Percentiles rank a stretch among this genome's conserved stretches.
These are phyloP conservation scores for Pseudocercospora cruenta DNA, from an alignment of 2,329 filamentous ascomycete genomes.

Conservation along the genomic window DNA sequence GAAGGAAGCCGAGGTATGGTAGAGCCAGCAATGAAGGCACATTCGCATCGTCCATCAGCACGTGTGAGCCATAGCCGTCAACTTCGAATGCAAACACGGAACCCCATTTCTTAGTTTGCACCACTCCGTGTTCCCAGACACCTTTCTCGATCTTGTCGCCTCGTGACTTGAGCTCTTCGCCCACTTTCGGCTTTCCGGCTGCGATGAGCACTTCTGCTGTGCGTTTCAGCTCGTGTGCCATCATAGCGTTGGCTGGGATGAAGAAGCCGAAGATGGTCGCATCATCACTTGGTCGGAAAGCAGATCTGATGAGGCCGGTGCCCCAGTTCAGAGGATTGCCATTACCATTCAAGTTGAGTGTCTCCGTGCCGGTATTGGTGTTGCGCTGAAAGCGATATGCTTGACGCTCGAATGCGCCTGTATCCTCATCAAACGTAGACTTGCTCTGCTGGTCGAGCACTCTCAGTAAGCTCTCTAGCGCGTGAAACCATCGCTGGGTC, in stretches of 20 bases:
- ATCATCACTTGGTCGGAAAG: conserved; percentile 93
- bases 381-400: conserved; percentile 84
- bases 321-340: conserved; percentile 89
- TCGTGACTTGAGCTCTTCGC: conserved; percentile 56
- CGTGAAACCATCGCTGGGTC: conserved; percentile 75
- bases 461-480: conserved; percentile 72
- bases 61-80: conserved; percentile 79
- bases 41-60: conserved; percentile 90
- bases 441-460: conserved; percentile 78
- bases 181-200: conserved; percentile 59
- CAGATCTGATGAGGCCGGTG: conserved; percentile 84
- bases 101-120: conserved; percentile 74
- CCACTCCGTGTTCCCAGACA: conserved; percentile 81
- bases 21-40: conserved; percentile 79
- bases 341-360: conserved; percentile 75
- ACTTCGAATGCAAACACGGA: conserved; percentile 86
- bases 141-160: conserved; percentile 71
- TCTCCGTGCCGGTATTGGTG: conserved; percentile 86
- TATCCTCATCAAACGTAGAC: conserved; percentile 75
- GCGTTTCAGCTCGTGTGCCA: conserved; percentile 82
- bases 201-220: conserved; percentile 70
- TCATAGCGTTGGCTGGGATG: conserved; percentile 95
- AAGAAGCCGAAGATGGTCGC: conserved; percentile 93
- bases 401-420: conserved; percentile 68
- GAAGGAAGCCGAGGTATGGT: conserved; percentile 76